A percentile compares a stretch with the other conserved stretches of the same genome.
phyloP scores from a whole-genome alignment of 768 basidiomycete species.

The Leccinum obscurum region DNA sequence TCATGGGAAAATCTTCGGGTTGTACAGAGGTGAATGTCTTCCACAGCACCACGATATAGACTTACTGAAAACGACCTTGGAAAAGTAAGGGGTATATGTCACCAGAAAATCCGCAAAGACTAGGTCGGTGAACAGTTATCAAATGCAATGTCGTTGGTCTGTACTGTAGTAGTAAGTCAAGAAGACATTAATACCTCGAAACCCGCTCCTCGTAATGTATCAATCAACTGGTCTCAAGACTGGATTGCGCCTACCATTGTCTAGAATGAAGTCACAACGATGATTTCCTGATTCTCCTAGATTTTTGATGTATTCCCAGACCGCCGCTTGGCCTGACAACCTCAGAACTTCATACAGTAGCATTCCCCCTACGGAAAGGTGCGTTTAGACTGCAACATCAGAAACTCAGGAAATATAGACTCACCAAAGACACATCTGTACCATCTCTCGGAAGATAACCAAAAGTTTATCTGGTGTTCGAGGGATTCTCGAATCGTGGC shows the following conservation, averaged over 20 bases:
- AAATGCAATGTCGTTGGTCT: background rate
- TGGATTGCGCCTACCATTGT: constrained; percentile 63
- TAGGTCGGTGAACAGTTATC: constrained; percentile 87
- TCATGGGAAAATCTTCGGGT: constrained; percentile 95
- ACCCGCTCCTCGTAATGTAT: constrained; percentile 55
- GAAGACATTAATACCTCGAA: constrained; percentile 64
- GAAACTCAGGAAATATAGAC: background rate
- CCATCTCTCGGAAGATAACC: constrained; percentile 78
- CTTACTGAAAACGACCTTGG: constrained; percentile 89
- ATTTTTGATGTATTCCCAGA: constrained; percentile 70
- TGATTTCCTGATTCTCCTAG: constrained; percentile 40
- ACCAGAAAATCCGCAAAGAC: constrained; percentile 93
- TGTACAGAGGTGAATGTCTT: constrained; percentile 32
- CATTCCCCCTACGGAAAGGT: constrained; percentile 73
- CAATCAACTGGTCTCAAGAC: background rate
- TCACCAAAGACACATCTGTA: constrained; percentile 85
- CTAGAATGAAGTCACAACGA: constrained; percentile 83
- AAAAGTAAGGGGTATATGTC: constrained; percentile 82
- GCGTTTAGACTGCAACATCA: constrained; percentile 6
- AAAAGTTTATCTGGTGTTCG: constrained; percentile 47
- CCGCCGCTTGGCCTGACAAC: constrained; percentile 44
- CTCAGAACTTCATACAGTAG: constrained; percentile 58
- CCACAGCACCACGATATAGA: constrained; percentile 7
- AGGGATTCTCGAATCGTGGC: too few relatives aligned
- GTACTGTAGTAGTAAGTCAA: background rate